A percentile compares a stretch with the other conserved stretches of the same genome.
Evolutionary conservation across 2,329 filamentous ascomycete genomes (phyloP).

Genomic region (Botrytis deweyae): DNA sequence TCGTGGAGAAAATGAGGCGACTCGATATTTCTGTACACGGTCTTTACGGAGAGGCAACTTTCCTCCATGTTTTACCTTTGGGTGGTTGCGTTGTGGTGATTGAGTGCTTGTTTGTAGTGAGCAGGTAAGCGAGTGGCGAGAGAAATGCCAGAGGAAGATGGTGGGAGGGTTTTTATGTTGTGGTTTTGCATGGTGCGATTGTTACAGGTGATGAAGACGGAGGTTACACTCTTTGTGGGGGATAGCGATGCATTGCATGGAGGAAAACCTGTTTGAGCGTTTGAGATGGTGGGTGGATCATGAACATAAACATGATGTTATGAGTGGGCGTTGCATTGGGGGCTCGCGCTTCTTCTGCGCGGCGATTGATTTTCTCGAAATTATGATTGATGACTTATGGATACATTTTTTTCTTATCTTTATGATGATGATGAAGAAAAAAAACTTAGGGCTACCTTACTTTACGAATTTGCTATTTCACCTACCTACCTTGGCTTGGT

Average conservation of each 20-base stretch:
- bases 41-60: constrained; percentile 35
- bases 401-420: background rate
- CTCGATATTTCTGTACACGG: constrained; percentile 33
- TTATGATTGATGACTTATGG: constrained; percentile 6
- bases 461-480: constrained; percentile 9
- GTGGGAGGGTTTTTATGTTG: background rate
- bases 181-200: background rate
- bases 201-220: background rate
- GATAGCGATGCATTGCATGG: constrained; percentile 5
- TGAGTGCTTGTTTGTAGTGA: background rate
- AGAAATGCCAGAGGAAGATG: background rate
- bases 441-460: constrained; percentile 16
- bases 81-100: background rate
- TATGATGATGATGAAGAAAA: background rate
- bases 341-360: background rate
- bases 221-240: constrained; percentile 8
- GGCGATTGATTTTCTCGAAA: background rate
- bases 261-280: background rate
- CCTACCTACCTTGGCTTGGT: background rate
- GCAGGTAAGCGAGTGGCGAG: constrained; percentile 33
- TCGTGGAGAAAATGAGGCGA: constrained; percentile 37
- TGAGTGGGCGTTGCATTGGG: background rate
- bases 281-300: background rate
- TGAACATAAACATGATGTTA: background rate
- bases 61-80: background rate